A percentile compares a stretch with the other conserved stretches of the same genome.
These are phyloP conservation scores for Schrenkiella parvula DNA, from an alignment of 345 rosid genomes.

Conservation along the genomic window DNA sequence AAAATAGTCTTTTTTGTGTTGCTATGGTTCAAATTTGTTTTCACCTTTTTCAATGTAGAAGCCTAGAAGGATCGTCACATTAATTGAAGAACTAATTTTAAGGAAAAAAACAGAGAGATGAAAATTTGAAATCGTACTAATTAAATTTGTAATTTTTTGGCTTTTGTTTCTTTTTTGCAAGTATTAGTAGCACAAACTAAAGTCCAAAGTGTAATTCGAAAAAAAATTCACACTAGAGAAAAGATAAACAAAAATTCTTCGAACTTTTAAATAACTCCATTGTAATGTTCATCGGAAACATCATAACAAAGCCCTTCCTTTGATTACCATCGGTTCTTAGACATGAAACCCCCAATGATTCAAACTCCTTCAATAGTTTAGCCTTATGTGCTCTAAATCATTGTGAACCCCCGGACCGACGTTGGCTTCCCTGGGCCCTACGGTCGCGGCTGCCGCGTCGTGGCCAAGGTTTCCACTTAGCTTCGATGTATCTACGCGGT, in stretches of 20 bases:
- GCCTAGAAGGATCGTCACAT: background rate
- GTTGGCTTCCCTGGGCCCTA: background rate
- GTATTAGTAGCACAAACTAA: background rate
- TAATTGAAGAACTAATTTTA: background rate
- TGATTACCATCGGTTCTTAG: background rate
- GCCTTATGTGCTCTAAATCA: conserved; percentile 15
- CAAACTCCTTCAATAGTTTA: background rate
- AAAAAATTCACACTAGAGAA: background rate
- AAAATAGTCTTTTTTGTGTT: too few species aligned
- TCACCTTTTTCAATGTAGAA: background rate
- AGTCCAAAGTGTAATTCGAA: background rate
- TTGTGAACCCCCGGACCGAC: conserved; percentile 11
- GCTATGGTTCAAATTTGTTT: too few species aligned
- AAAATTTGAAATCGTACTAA: background rate
- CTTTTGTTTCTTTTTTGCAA: background rate
- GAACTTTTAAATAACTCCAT: background rate
- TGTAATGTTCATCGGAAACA: background rate
- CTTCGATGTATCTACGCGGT: conserved; percentile 19
- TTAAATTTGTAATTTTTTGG: background rate
- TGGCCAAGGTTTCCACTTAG: conserved; percentile 32
- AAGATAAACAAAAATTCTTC: background rate
- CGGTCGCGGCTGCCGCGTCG: background rate
- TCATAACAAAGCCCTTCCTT: background rate
- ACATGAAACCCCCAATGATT: conserved; percentile 5
- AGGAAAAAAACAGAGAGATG: too few species aligned